Conservation (phyloP, 2,329 filamentous ascomycete genomes). For the Colletotrichum melonis region DNA sequence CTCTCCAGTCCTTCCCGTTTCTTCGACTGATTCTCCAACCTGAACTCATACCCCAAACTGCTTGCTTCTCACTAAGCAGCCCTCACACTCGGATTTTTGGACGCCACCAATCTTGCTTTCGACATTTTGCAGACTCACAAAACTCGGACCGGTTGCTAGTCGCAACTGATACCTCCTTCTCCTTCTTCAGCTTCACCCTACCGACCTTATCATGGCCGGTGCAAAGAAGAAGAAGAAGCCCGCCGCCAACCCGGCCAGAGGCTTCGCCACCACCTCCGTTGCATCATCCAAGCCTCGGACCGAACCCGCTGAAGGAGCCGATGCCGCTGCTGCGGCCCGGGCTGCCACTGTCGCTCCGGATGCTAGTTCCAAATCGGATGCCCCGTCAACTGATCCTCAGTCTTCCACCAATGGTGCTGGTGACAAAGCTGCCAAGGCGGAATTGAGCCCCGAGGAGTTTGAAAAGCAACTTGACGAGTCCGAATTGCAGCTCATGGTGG, state of each 20-base stretch:
- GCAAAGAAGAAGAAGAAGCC: conserved; percentile 93
- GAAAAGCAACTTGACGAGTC: conserved; percentile 89
- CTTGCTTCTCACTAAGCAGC: neutral
- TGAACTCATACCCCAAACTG: neutral
- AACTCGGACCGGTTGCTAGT: neutral
- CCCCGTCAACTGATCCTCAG: conserved; percentile 44
- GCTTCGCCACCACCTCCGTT: conserved; percentile 93
- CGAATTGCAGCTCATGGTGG: conserved; percentile 88
- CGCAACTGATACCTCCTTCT: neutral
- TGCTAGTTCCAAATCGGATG: conserved; percentile 30
- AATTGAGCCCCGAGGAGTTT: conserved; percentile 86
- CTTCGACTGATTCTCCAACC: neutral
- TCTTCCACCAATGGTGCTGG: conserved; percentile 39
- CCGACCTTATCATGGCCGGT: conserved; percentile 68
- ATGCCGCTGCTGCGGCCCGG: conserved; percentile 32
- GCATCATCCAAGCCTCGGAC: conserved; percentile 79
- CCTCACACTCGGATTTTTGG: neutral
- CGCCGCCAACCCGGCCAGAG: conserved; percentile 85
- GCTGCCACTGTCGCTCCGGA: conserved; percentile 5
- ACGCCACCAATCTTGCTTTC: neutral
- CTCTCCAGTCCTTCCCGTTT: conserved; percentile 7
- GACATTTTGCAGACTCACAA: neutral
- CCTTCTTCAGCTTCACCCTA: neutral
- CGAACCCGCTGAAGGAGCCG: conserved; percentile 59
- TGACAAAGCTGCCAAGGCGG: conserved; percentile 48